Percentiles rank a stretch among this genome's conserved stretches.
Evolutionary conservation across 2,329 filamentous ascomycete species (phyloP).

Genomic region (Cladosporium sp.): DNA sequence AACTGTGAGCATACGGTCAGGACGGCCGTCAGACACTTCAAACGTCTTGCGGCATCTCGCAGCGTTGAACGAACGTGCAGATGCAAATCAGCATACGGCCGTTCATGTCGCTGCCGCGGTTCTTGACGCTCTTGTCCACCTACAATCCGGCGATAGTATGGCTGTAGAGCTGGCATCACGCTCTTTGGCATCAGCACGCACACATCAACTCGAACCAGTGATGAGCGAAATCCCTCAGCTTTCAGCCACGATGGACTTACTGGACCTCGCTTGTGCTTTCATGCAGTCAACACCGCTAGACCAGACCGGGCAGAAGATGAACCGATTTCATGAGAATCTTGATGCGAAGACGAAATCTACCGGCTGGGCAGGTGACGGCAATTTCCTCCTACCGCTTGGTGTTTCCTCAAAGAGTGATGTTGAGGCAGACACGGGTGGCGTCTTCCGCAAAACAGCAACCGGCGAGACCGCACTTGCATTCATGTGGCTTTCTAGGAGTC

Average conservation of each 20-base stretch:
- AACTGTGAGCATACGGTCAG: conserved; percentile 61
- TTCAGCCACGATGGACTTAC: conserved; percentile 59
- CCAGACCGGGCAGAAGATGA: conserved; percentile 56
- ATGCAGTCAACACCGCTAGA: conserved; percentile 56
- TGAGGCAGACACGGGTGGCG: conserved; percentile 40
- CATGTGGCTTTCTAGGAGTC: conserved; percentile 57
- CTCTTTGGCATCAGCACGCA: conserved; percentile 69
- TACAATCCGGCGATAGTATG: conserved; percentile 61
- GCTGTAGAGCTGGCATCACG: conserved; percentile 66
- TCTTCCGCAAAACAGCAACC: conserved; percentile 36
- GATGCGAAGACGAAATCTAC: conserved; percentile 46
- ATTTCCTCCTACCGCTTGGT: conserved; percentile 40
- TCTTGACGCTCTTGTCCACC: conserved; percentile 65
- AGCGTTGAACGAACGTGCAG: conserved; percentile 57
- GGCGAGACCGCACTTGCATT: conserved; percentile 47
- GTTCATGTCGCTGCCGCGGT: conserved; percentile 59
- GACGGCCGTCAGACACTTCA: conserved; percentile 57
- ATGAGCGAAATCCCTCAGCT: conserved; percentile 63
- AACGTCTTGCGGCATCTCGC: conserved; percentile 65
- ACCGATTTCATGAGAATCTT: conserved; percentile 57
- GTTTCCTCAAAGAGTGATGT: conserved; percentile 31
- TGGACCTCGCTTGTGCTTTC: conserved; percentile 68
- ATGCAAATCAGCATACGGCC: conserved; percentile 53
- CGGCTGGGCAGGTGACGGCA: conserved; percentile 32
- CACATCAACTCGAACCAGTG: conserved; percentile 61